Evolutionary conservation across 148 eudicot genomes (phyloP), one percentile per base, ranked within the genome.

Genomic region (Simmondsia chinensis): DNA sequence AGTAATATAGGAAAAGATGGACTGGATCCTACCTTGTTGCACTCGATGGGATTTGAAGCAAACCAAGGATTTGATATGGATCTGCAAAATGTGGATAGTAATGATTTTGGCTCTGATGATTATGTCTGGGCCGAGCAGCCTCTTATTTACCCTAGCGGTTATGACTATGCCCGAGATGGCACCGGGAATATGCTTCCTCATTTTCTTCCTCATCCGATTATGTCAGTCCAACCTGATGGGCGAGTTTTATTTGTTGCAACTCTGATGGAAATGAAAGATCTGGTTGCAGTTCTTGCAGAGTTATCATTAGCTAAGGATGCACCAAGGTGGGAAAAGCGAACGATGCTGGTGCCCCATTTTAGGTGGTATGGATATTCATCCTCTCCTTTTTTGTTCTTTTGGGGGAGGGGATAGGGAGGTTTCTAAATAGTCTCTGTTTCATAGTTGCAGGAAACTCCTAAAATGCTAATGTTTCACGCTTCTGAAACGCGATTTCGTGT

Each of bases 321-420:
- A 30, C 51, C 41, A 23, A 60, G 36, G 9, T 60, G 61, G 61
- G 50, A 64, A 38, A 65, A 58, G 43, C 77, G 60, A 52, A 49
- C 76, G 25, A 21, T 57, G 60, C 60, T 84, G 33, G 71, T 85
- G 39, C 95, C 95, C 10, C 57, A 70, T 47, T 81, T 85, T 24
- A 66, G 70, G 50, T 69, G 86, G 91, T 85, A 74, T 17, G 56
- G 30, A 34, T 39, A 6, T 33, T 14, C 6, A 6, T 12, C 39
- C 7, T 43, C 2, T 4, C 24, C 20, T 4, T 17, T 17, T 19
- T 42, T 21, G 13, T 36, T 23, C 28, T n/a, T n/a, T n/a, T n/a
- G n/a, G n/a, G n/a, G n/a, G n/a, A n/a, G n/a, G n/a, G n/a, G n/a
- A n/a, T n/a, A n/a, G n/a, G n/a, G n/a, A n/a, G n/a, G n/a, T n/a